Conservation (phyloP, 2,329 filamentous ascomycete species). For the Xylariales sp. region DNA sequence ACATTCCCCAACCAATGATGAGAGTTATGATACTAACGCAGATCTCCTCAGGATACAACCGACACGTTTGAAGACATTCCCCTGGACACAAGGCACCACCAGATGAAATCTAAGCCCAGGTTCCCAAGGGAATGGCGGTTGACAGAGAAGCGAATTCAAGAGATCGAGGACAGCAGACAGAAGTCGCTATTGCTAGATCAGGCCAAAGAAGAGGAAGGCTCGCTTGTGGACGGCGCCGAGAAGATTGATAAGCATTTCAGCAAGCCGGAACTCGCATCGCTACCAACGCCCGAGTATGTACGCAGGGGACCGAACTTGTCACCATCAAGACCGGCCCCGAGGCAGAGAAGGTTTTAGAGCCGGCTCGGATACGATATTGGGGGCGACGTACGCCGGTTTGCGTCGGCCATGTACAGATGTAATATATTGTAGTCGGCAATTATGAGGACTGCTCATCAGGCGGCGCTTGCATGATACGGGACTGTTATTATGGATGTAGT, state of each 20-base stretch:
- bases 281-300: neutral
- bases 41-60: slow-evolving; percentile 50
- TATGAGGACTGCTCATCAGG: neutral
- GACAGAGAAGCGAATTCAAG: slow-evolving; percentile 61
- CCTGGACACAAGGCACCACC: slow-evolving; percentile 82
- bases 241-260: slow-evolving; percentile 38
- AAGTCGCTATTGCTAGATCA: slow-evolving; percentile 50
- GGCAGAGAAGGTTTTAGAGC: neutral
- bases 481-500: too few species aligned
- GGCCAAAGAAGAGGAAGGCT: slow-evolving; percentile 45
- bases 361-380: neutral
- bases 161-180: slow-evolving; percentile 59
- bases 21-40: slow-evolving; percentile 1
- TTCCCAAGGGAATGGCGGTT: slow-evolving; percentile 85
- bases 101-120: slow-evolving; percentile 56
- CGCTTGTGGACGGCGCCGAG: slow-evolving; percentile 54
- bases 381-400: neutral
- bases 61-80: slow-evolving; percentile 89
- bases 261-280: slow-evolving; percentile 1
- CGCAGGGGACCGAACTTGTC: slow-evolving; percentile 1
- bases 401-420: slow-evolving; percentile 7
- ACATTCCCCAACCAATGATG: too few species aligned
- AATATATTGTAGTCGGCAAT: slow-evolving; percentile 6
- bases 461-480: too few species aligned
- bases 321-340: neutral